These are phyloP conservation scores for Neurospora sp. DNA, from an alignment of 495 filamentous ascomycete species.

Conservation along the genomic window DNA sequence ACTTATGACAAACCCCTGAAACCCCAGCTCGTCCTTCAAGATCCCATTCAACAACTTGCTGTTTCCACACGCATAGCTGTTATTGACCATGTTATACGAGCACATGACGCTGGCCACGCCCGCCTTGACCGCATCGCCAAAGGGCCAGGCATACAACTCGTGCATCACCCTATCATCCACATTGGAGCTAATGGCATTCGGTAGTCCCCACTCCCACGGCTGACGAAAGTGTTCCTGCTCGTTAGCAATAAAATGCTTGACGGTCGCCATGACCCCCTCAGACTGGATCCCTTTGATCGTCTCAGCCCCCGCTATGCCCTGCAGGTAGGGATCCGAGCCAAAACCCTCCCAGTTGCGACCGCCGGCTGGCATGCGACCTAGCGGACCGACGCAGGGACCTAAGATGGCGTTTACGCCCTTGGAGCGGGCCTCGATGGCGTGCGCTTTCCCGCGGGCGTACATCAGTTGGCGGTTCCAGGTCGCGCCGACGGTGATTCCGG, in stretches of 20 bases:
- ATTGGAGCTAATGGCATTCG: constrained; percentile 68
- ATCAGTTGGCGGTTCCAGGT: constrained; percentile 57
- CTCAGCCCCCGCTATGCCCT: constrained; percentile 51
- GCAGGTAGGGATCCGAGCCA: constrained; percentile 63
- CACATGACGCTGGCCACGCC: constrained; percentile 89
- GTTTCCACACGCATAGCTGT: constrained; percentile 84
- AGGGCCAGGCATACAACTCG: constrained; percentile 86
- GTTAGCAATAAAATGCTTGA: constrained; percentile 68
- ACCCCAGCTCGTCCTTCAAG: constrained; percentile 89
- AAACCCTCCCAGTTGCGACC: constrained; percentile 75
- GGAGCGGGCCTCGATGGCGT: constrained; percentile 57
- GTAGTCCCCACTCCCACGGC: constrained; percentile 73
- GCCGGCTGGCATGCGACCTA: constrained; percentile 62
- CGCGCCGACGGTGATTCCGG: constrained; percentile 54
- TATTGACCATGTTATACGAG: constrained; percentile 83
- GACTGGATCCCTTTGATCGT: constrained; percentile 67
- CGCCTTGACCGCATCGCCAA: constrained; percentile 73
- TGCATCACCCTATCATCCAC: constrained; percentile 74
- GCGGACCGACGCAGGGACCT: constrained; percentile 57
- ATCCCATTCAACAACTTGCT: constrained; percentile 86
- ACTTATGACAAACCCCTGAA: constrained; percentile 87
- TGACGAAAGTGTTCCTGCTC: constrained; percentile 66
- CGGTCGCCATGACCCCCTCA: constrained; percentile 58
- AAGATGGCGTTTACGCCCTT: constrained; percentile 67
- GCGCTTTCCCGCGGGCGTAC: constrained; percentile 53